phyloP scores from a whole-genome alignment of 1,139 yeast genomes.

The Debaryomyces singareniensis region DNA sequence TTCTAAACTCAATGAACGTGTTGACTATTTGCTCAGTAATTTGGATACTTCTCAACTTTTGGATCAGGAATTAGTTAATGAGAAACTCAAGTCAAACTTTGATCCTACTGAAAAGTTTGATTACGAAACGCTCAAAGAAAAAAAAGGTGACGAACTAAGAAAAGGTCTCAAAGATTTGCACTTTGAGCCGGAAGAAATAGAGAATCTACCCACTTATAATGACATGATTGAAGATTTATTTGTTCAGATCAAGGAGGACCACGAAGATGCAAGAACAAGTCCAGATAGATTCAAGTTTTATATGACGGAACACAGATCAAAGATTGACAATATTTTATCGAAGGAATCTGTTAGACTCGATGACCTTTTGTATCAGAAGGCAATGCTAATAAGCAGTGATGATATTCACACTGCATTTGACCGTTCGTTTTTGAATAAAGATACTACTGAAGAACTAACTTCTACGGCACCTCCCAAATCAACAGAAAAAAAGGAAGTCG shows the following conservation, averaged over 20 bases:
- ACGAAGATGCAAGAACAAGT: slow-evolving; percentile 42
- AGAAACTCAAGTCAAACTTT: slow-evolving; percentile 41
- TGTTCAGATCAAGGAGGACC: slow-evolving; percentile 59
- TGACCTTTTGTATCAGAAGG: slow-evolving; percentile 64
- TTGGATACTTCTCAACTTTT: slow-evolving; percentile 37
- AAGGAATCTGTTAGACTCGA: slow-evolving; percentile 59
- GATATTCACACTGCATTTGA: slow-evolving; percentile 95
- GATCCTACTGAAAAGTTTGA: slow-evolving; percentile 53
- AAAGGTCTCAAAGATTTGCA: slow-evolving; percentile 39
- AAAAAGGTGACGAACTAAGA: slow-evolving; percentile 31
- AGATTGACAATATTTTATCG: slow-evolving; percentile 57
- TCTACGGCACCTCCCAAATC: slow-evolving; percentile 5
- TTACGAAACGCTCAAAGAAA: slow-evolving; percentile 28
- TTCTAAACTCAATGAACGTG: slow-evolving; percentile 62
- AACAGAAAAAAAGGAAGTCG: slow-evolving; percentile 11
- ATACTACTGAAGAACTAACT: slow-evolving; percentile 16
- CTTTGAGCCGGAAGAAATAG: slow-evolving; percentile 45
- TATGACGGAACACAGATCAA: slow-evolving; percentile 57
- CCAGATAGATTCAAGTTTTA: slow-evolving; percentile 33
- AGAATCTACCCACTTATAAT: slow-evolving; percentile 73
- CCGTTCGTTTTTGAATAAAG: slow-evolving; percentile 68
- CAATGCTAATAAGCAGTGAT: slow-evolving; percentile 75
- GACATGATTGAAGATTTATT: slow-evolving; percentile 92
- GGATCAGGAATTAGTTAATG: slow-evolving; percentile 31
- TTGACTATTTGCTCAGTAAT: slow-evolving; percentile 50